Evolutionary conservation across 805 yeast species (phyloP).

Genomic region (Lachancea kluyveri): DNA sequence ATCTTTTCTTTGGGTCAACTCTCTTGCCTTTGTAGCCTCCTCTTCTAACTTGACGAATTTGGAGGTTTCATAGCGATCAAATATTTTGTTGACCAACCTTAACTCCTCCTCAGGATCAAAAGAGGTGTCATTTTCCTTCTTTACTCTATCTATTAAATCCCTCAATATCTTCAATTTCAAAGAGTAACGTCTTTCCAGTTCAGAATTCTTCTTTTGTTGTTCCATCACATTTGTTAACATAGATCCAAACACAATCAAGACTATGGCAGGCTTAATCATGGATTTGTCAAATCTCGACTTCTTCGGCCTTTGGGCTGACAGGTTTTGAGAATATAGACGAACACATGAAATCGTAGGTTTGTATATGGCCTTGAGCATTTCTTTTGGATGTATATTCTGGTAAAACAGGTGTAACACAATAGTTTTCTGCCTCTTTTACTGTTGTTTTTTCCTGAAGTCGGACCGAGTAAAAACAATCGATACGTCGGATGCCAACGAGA

Average conservation of each 20-base stretch:
- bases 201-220: constrained; percentile 35
- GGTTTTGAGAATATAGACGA: constrained; percentile 1
- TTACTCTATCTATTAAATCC: constrained; percentile 34
- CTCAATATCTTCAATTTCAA: constrained; percentile 35
- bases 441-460: too few relatives aligned
- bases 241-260: constrained; percentile 41
- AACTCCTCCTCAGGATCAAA: constrained; percentile 39
- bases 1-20: constrained; percentile 2
- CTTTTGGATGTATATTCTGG: too few relatives aligned
- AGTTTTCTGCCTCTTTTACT: too few relatives aligned
- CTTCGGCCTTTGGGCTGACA: constrained; percentile 4
- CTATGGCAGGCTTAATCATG: constrained; percentile 34
- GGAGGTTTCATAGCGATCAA: constrained; percentile 17
- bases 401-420: too few relatives aligned
- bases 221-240: constrained; percentile 42
- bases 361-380: neutral
- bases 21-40: constrained; percentile 11
- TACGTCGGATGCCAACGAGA: too few relatives aligned
- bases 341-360: neutral
- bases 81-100: constrained; percentile 31
- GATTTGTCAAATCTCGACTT: constrained; percentile 29
- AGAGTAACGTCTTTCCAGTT: constrained; percentile 33
- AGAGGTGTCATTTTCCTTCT: constrained; percentile 30
- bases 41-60: constrained; percentile 15
- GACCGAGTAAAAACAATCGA: too few relatives aligned